A percentile compares a stretch with the other conserved stretches of the same genome.
Evolutionary conservation across 805 yeast genomes (phyloP).

Genomic region (Kodamaea sagamina): DNA sequence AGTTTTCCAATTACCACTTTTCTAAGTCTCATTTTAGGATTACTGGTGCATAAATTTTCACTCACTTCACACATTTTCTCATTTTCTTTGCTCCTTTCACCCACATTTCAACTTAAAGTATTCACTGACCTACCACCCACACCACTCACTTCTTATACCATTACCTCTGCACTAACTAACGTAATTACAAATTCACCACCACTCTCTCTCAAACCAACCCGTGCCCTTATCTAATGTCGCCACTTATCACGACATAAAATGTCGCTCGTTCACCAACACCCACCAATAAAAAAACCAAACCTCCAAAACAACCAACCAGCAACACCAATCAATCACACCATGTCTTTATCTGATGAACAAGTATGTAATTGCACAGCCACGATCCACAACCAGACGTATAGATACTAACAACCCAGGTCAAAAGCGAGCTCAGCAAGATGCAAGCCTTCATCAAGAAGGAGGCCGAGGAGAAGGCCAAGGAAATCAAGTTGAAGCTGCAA

Average conservation of each 20-base stretch:
- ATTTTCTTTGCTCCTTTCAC: too few species aligned
- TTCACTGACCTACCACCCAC: too few species aligned
- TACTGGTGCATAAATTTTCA: too few species aligned
- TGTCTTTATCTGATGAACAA: conserved; percentile 36
- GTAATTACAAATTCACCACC: too few species aligned
- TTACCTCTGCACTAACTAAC: too few species aligned
- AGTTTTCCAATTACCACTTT: too few species aligned
- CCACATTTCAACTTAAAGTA: too few species aligned
- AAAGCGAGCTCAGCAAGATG: conserved; percentile 95
- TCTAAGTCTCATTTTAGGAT: too few species aligned
- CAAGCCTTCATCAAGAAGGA: conserved; percentile 98
- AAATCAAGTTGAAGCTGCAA: conserved; percentile 91
- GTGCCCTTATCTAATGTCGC: neutral
- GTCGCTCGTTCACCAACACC: conserved; percentile 5
- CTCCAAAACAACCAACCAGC: conserved; percentile 13
- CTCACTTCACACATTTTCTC: too few species aligned
- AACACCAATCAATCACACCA: conserved; percentile 13
- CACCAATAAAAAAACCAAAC: conserved; percentile 2
- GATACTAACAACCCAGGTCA: conserved; percentile 56
- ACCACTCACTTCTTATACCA: too few species aligned
- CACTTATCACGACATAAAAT: neutral
- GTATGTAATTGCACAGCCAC: conserved; percentile 20
- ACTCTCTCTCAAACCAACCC: too few species aligned
- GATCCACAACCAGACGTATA: neutral
- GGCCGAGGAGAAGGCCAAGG: conserved; percentile 98